phyloP scores from a whole-genome alignment of 257 asterid species.

The Linderniella brevidens region DNA sequence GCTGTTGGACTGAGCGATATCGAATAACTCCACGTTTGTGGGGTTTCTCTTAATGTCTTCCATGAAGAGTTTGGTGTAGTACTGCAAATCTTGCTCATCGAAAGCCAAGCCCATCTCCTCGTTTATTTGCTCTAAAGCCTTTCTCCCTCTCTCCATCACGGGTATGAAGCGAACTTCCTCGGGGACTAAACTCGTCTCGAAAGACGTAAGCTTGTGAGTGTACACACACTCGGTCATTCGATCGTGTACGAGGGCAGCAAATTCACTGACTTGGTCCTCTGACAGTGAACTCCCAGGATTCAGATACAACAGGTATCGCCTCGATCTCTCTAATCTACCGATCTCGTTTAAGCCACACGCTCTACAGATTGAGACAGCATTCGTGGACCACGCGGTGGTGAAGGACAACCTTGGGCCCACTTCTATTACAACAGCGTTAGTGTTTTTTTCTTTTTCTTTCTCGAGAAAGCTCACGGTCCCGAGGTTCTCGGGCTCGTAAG shows the following conservation, averaged over 20 bases:
- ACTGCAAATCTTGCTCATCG: conserved; percentile 83
- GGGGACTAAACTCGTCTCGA: conserved; percentile 46
- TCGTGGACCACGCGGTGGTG: no score
- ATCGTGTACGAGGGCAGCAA: conserved; percentile 75
- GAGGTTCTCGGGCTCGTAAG: no score
- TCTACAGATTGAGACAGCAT: no score
- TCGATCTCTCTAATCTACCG: no score
- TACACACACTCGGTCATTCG: conserved; percentile 88
- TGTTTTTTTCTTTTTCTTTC: no score
- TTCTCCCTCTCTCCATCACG: conserved; percentile 81
- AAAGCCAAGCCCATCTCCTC: conserved; percentile 83
- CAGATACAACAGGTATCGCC: no score
- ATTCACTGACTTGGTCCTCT: conserved; percentile 50
- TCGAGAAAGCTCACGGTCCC: no score
- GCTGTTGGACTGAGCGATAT: conserved; percentile 94
- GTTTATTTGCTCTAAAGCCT: conserved; percentile 83
- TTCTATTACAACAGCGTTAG: no score
- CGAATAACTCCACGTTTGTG: conserved; percentile 80
- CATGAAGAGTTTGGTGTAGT: conserved; percentile 68
- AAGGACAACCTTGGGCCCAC: no score
- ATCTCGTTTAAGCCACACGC: no score
- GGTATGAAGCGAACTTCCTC: conserved; percentile 64
- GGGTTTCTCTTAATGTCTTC: conserved; percentile 81
- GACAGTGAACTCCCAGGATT: no score
- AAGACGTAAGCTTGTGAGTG: conserved; percentile 52